Base-by-base conservation (phyloP, 305 asterid species). In the Ajuga reptans region DNA sequence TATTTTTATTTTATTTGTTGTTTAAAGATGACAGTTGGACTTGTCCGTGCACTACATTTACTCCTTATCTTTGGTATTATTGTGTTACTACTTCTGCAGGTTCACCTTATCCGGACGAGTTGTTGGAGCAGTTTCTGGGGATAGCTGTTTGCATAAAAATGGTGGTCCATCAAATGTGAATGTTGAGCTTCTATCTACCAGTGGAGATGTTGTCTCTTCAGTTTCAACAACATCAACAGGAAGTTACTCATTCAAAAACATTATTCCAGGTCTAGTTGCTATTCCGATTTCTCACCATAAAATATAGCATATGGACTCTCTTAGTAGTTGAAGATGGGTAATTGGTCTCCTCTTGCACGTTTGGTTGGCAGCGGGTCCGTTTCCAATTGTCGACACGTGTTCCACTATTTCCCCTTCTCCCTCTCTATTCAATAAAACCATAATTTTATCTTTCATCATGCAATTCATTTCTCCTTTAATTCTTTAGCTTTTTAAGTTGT, bases 151-250 rank as follows among this genome's bases (percentile, higher is more conserved):
- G 5, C 77, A 69, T 64, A 88, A 84, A 80, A 78, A 78, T 66
- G 87, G 84, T 29, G 98, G 98, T 72, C 98, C 98, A 49, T 83
- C 97, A 55, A 72, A 86, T 79, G 95, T 92, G 74, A 85, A 81
- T 4, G 83, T 92, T 67, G 89, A 87, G 81, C 94, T 92, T 65
- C 53, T 86, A 81, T 87, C 97, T 79, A 78, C 81, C 68, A 59
- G 69, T 54, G 92, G 88, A 76, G 85, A 82, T 83, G 86, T 89
- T 74, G 80, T 85, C 66, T 84, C 96, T 69, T 82, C 95, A 73
- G 88, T 81, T 72, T 78, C 78, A 72, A 90, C 97, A 49, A 75
- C 94, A 45, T 76, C 97, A 77, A 60, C 78, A 3, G 98, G 98
- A 82, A 82, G 83, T 73, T 92, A 85, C 81, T 79, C 86, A 57